Evolutionary conservation across 1,139 yeast genomes (phyloP), one percentile per base, ranked within the genome.

Genomic region (Entelexis paramagnoliae): DNA sequence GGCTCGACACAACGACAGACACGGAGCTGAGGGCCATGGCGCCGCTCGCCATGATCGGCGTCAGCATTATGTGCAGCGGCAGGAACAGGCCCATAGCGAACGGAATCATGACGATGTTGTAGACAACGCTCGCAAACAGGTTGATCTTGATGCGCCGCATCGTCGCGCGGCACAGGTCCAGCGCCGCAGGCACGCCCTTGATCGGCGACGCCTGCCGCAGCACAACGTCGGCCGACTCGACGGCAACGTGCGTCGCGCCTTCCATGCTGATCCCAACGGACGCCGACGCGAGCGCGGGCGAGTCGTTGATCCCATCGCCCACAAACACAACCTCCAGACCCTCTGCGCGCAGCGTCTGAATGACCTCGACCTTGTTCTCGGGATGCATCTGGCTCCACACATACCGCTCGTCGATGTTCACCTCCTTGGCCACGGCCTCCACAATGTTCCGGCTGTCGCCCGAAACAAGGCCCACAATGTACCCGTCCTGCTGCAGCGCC

Each of bases 271-370:
- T 80, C 20, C 98, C 98, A 19, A 91, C 70, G 59, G 88, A 86
- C 0, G 96, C 86, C 55, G 82, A 78, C 0, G 88, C 95, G 55
- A 91, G 73, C 0, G 97, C 97, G 0, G 97, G 96, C 0, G 97
- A 94, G 66, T 91, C 99, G 65, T 87, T 87, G 60, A 87, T 83
- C 53, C 99, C 99, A 67, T 91, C 99, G 32, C 99, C 99, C 33
- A 91, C 82, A 73, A 93, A 88, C 1, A 91, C 94, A 38, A 88
- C 81, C 16, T 69, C 64, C 49, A 8, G 58, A 9, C 60, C 62
- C 14, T 41, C 51, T 3, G 42, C 60, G 60, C 83, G 85, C 55
- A 91, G 71, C 42, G 73, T 72, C 38, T 70, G 69, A 26, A 91
- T 79, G 28, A 87, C 74, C 35, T 76, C 76, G 54, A 86, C 81